Evolutionary conservation across 139 green algal genomes (phyloP).

Genomic region (Deuterostichococcus epilithicus): DNA sequence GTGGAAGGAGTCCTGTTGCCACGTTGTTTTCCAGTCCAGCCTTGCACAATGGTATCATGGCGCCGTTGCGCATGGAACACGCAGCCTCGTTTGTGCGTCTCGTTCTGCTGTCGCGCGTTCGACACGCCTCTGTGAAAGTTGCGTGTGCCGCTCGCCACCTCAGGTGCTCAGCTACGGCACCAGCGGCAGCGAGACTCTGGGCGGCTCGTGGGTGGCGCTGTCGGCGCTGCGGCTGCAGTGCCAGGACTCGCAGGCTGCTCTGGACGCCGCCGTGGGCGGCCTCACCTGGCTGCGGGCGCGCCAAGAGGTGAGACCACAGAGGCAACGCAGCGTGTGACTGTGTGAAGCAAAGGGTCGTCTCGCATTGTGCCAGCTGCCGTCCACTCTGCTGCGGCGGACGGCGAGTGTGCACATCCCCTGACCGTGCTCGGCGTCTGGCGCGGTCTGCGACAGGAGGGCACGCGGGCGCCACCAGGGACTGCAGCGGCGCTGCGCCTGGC

Average conservation of each 20-base stretch:
- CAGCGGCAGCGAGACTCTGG: not conserved
- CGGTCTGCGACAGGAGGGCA: not conserved
- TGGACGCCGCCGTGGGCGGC: slow-evolving; percentile 21
- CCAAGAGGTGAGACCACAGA: not conserved
- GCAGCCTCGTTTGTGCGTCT: not conserved
- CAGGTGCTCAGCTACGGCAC: too few relatives aligned
- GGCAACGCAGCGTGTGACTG: too few relatives aligned
- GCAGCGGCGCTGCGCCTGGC: slow-evolving; percentile 31
- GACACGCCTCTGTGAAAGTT: not conserved
- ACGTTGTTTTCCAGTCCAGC: too few relatives aligned
- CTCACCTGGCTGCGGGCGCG: slow-evolving; percentile 24
- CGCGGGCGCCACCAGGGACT: too few relatives aligned
- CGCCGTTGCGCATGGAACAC: not conserved
- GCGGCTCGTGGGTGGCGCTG: slow-evolving; percentile 2
- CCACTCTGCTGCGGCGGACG: not conserved
- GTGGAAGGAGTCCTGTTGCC: too few relatives aligned
- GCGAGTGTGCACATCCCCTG: not conserved
- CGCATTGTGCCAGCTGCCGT: too few relatives aligned
- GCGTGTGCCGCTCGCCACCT: too few relatives aligned
- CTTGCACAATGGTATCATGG: too few relatives aligned
- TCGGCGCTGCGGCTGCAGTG: slow-evolving; percentile 12
- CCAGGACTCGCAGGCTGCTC: slow-evolving; percentile 8
- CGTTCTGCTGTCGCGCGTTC: not conserved
- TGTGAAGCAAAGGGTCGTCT: too few relatives aligned
- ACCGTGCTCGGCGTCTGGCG: too few relatives aligned